These are phyloP conservation scores for Pseudodiploospora longispora DNA, from an alignment of 2,329 filamentous ascomycete genomes.

Conservation along the genomic window DNA sequence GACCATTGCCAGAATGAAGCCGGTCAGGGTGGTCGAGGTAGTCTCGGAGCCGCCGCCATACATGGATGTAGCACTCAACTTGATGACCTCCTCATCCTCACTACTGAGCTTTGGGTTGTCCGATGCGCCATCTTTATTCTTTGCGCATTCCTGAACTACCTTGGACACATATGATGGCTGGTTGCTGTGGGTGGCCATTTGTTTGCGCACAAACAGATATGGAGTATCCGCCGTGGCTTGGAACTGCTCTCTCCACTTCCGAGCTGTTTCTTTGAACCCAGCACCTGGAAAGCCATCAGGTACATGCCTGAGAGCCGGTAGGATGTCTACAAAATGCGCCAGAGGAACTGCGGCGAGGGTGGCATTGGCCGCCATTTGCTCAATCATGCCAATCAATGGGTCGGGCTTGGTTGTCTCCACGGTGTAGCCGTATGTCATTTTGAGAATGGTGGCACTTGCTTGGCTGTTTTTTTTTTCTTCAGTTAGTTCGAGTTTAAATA, in stretches of 20 bases:
- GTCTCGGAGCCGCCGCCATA: constrained; percentile 8
- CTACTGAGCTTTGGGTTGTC: background rate
- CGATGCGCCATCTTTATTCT: background rate
- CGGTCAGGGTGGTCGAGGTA: background rate
- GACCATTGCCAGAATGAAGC: constrained; percentile 7
- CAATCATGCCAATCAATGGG: constrained; percentile 12
- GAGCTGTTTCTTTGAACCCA: constrained; percentile 13
- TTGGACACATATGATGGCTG: background rate
- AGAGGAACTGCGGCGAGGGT: constrained; percentile 14
- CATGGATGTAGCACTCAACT: background rate
- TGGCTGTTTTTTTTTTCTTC: background rate
- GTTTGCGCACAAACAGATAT: constrained; percentile 1
- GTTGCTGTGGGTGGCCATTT: constrained; percentile 1
- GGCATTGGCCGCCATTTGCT: constrained; percentile 14
- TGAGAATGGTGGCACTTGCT: constrained; percentile 8
- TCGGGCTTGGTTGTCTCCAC: constrained; percentile 13
- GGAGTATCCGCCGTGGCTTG: background rate
- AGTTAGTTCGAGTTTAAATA: no score
- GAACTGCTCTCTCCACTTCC: constrained; percentile 1
- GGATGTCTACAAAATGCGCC: constrained; percentile 15
- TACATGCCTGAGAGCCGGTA: constrained; percentile 11
- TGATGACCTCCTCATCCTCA: background rate
- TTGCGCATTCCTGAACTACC: background rate
- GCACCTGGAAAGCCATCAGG: constrained; percentile 15
- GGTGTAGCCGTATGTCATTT: constrained; percentile 13